These are phyloP conservation scores for Chaetomium strumarium DNA, from an alignment of 2,329 filamentous ascomycete genomes.

Conservation along the genomic window DNA sequence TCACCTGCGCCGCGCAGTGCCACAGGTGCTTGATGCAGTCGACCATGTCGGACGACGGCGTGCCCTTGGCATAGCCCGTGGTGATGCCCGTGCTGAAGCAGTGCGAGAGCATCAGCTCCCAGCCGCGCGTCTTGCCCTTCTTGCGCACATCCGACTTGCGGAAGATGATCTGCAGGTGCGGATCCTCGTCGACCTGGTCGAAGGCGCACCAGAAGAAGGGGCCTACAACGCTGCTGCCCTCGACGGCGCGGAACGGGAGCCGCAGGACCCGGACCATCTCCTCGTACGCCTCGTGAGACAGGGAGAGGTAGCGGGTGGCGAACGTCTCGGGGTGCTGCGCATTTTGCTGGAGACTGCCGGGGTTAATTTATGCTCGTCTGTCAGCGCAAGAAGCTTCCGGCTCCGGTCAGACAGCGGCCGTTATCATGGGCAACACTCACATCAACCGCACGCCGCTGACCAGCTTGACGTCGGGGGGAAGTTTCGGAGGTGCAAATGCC, in stretches of 20 bases:
- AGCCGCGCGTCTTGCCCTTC: conserved; percentile 57
- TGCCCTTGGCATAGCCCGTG: conserved; percentile 57
- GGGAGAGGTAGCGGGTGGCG: conserved; percentile 47
- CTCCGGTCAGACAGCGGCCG: neutral
- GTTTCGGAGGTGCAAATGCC: conserved; percentile 43
- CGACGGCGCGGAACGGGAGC: conserved; percentile 52
- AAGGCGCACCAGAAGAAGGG: conserved; percentile 58
- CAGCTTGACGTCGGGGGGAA: conserved; percentile 39
- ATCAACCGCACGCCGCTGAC: conserved; percentile 49
- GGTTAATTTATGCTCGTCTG: conserved; percentile 11
- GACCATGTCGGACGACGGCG: conserved; percentile 49
- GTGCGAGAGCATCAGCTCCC: conserved; percentile 59
- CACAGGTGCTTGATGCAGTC: conserved; percentile 45
- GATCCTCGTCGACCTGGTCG: conserved; percentile 51
- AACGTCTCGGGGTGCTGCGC: conserved; percentile 55
- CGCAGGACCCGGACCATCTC: conserved; percentile 50
- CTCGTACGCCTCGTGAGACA: conserved; percentile 45
- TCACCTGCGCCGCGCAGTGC: conserved; percentile 43
- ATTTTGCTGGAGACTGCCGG: conserved; percentile 47
- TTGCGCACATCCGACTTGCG: conserved; percentile 63
- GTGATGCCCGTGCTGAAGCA: conserved; percentile 50
- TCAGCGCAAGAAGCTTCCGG: neutral
- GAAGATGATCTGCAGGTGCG: conserved; percentile 56
- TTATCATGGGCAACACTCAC: conserved; percentile 35
- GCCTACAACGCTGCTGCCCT: conserved; percentile 53